phyloP scores from a whole-genome alignment of 306 rosid species.

The Cucurbita moschata region DNA sequence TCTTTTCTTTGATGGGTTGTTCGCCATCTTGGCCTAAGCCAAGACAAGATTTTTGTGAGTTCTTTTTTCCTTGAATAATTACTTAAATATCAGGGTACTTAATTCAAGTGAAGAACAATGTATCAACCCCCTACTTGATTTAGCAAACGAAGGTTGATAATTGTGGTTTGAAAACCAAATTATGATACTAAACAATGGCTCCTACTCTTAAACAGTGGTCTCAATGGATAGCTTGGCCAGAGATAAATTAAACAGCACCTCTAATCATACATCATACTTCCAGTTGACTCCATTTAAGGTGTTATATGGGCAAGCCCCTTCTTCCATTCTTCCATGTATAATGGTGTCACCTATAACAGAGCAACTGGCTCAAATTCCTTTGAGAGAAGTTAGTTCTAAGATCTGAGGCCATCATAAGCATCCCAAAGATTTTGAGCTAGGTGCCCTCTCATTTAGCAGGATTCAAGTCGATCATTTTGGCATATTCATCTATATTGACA shows the following conservation, averaged over 20 bases:
- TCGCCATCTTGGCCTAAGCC: background rate
- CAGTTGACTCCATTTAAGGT: background rate
- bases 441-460: background rate
- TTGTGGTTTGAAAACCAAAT: background rate
- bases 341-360: background rate
- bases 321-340: background rate
- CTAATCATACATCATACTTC: background rate
- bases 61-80: background rate
- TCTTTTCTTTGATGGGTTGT: background rate
- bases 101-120: background rate
- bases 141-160: background rate
- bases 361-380: background rate
- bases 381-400: background rate
- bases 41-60: background rate
- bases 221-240: background rate
- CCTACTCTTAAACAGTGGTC: background rate
- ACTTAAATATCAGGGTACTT: background rate
- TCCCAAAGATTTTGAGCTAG: background rate
- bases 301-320: background rate
- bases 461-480: background rate
- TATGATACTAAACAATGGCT: background rate
- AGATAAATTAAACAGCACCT: background rate
- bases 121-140: background rate
- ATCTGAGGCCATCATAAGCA: background rate
- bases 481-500: background rate